Evolutionary conservation across 441 rosid species (phyloP).

Genomic region (Croton setiger): DNA sequence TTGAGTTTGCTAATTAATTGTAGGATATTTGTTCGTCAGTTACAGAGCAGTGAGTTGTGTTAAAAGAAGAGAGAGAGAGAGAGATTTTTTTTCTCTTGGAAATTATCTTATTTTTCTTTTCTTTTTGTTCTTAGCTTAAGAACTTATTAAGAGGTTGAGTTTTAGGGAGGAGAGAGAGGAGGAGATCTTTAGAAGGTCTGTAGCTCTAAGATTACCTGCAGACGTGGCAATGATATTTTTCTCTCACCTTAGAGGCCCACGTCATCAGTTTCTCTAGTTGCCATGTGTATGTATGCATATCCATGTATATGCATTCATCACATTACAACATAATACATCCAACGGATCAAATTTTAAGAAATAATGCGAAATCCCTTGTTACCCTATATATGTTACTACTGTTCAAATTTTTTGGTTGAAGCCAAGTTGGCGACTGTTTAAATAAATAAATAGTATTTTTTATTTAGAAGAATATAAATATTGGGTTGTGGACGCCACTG

Average conservation of each 20-base stretch:
- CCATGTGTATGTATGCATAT: background rate
- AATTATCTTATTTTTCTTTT: no score
- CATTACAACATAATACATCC: background rate
- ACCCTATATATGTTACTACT: no score
- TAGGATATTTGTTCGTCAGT: conserved; percentile 10
- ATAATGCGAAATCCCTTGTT: no score
- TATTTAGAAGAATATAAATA: no score
- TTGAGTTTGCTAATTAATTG: conserved; percentile 13
- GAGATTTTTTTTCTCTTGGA: background rate
- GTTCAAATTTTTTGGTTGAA: no score
- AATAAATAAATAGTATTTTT: no score
- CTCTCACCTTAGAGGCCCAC: conserved; percentile 41
- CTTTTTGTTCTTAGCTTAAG: background rate
- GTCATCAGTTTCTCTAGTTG: conserved; percentile 20
- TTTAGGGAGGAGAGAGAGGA: conserved; percentile 26
- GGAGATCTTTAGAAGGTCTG: conserved; percentile 62
- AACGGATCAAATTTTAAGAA: no score
- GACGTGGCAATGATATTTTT: conserved; percentile 89
- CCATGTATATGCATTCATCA: conserved; percentile 4
- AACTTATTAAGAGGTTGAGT: conserved; percentile 20
- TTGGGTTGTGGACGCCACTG: no score
- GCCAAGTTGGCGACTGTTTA: no score
- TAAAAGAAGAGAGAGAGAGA: background rate
- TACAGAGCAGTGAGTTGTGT: no score
- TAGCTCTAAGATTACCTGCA: conserved; percentile 34